phyloP scores from a whole-genome alignment of 78 protist species.

The Dictyostelium citrinum region DNA sequence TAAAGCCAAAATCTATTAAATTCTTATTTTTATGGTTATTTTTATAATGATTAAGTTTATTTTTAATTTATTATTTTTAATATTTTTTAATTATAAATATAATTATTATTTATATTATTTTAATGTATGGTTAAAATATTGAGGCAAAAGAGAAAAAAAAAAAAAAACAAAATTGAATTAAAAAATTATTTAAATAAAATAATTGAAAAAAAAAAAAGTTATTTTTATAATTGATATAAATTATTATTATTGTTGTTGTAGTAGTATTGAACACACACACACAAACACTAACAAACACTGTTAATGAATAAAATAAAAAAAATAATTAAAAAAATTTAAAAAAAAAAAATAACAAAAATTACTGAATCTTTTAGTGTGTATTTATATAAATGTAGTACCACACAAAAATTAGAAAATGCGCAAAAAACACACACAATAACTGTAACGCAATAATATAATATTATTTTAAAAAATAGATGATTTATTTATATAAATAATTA shows the following conservation, averaged over 20 bases:
- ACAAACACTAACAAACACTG: not conserved
- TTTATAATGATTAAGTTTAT: not conserved
- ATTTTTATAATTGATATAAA: not conserved
- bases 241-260: conserved; percentile 1
- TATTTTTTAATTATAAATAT: not conserved
- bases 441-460: not conserved
- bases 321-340: too few species aligned
- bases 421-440: not conserved
- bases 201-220: not conserved
- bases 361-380: not conserved
- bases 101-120: not conserved
- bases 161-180: too few species aligned
- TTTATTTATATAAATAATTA: not conserved
- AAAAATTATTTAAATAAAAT: not conserved
- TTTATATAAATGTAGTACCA: not conserved
- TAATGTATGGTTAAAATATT: not conserved
- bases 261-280: not conserved
- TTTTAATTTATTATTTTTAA: not conserved
- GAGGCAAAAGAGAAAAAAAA: not conserved
- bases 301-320: not conserved
- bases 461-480: not conserved
- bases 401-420: not conserved
- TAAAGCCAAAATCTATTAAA: not conserved
- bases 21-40: too few species aligned
- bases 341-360: not conserved